These are phyloP conservation scores for Yarrowia sp. DNA, from an alignment of 805 yeast genomes.

Conservation along the genomic window DNA sequence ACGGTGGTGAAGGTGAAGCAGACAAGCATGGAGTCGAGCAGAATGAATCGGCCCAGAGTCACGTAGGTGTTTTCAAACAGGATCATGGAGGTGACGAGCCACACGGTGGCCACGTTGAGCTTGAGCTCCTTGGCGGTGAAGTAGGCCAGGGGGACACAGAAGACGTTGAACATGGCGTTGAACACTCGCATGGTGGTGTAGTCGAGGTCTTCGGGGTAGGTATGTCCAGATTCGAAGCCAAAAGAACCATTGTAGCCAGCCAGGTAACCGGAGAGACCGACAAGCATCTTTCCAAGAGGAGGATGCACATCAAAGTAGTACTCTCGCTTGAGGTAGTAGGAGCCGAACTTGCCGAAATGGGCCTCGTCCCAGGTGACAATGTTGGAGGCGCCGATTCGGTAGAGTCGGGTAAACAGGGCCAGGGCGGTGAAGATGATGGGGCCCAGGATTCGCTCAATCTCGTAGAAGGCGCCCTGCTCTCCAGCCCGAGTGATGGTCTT, in stretches of 20 bases:
- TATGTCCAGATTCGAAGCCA: constrained; percentile 78
- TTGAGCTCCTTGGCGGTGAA: constrained; percentile 75
- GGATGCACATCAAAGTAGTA: constrained; percentile 97
- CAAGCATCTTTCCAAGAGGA: constrained; percentile 90
- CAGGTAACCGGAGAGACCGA: constrained; percentile 80
- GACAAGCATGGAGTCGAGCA: constrained; percentile 85
- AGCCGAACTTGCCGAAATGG: constrained; percentile 95
- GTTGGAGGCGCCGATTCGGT: constrained; percentile 64
- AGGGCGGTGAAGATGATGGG: constrained; percentile 43
- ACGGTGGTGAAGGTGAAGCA: constrained; percentile 86
- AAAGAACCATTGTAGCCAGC: constrained; percentile 87
- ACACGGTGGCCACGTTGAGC: constrained; percentile 63
- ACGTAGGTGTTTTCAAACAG: constrained; percentile 77
- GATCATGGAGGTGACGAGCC: constrained; percentile 72
- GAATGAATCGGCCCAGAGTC: constrained; percentile 81
- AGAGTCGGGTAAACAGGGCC: constrained; percentile 55
- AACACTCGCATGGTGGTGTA: constrained; percentile 80
- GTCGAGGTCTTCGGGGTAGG: constrained; percentile 72
- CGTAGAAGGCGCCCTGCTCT: constrained; percentile 8
- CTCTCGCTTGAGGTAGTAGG: constrained; percentile 81
- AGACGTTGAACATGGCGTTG: constrained; percentile 78
- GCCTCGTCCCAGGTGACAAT: constrained; percentile 96
- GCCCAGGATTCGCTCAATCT: constrained; percentile 20
- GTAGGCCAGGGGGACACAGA: constrained; percentile 84
- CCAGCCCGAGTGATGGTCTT: not conserved